Base-by-base conservation (phyloP, 352 stramenopile species). In the Phytophthora vignae region DNA sequence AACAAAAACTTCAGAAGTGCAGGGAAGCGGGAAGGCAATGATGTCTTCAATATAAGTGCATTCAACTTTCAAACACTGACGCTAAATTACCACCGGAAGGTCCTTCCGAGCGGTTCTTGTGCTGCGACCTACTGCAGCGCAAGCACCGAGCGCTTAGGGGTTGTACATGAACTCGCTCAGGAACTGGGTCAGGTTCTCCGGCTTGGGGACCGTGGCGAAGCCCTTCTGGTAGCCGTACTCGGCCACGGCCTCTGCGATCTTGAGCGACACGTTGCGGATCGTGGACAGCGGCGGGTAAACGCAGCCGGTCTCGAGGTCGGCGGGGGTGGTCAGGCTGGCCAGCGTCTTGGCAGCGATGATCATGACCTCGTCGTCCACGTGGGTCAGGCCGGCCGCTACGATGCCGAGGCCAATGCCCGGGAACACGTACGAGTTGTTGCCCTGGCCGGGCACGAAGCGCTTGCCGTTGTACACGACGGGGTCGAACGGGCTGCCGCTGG, bases 341-440 rank as follows among this genome's bases (percentile, higher is more conserved):
- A 96, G 79, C 9, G 87, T 89, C 77, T 92, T 82, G 38, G 88
- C 88, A 6, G 87, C 88, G 57, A 93, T 90, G 69, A 95, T 84
- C 83, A 95, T 93, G 54, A 96, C 82, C 64, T 90, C 84, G 54
- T 96, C 87, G 53, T 93, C 79, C 33, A 95, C 85, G 70, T 89
- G 84, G 15, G 84, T 93, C 33, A 95, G 55, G 4, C 85, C 90
- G 36, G 83, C 93, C 5, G 97, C 81, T n/a, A 98, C 92, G 21
- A 95, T 96, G 42, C 94, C 97, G 4, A 99, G 86, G 22, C 96
- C 97, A 61, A 99, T 85, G 55, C 96, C 97, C 21, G 97, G 97
- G 85, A 99, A 99, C 69, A 99, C 94, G 81, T 99, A 99, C 77
- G 97, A 94, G 82, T 99, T 99, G 87, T 99, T 99, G 76, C 91